Evolutionary conservation across 192 early-diverging fungal species (phyloP).

Genomic region (Dissophora ornata): DNA sequence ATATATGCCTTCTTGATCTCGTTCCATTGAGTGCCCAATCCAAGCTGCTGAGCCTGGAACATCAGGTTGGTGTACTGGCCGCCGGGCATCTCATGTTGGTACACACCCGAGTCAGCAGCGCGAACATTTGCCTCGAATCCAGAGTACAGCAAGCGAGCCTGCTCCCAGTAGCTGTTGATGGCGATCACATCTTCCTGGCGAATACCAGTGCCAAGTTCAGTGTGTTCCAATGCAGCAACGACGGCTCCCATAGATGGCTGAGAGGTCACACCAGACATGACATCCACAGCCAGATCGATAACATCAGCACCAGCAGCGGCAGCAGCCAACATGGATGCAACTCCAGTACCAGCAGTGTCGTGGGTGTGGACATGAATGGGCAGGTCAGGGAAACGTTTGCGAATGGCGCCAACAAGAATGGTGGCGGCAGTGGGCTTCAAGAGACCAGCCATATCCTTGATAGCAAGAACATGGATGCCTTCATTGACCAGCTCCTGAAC

Average conservation of each 20-base stretch:
- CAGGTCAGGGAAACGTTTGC: constrained; percentile 86
- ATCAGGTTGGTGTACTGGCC: constrained; percentile 98
- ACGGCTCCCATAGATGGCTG: constrained; percentile 98
- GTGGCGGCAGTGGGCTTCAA: constrained; percentile 92
- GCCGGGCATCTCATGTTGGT: constrained; percentile 97
- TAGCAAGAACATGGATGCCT: constrained; percentile 92
- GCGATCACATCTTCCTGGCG: constrained; percentile 80
- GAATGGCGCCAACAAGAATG: constrained; percentile 88
- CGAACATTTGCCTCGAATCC: constrained; percentile 95
- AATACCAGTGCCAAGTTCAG: constrained; percentile 88
- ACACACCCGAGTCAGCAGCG: constrained; percentile 90
- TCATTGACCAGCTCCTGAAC: constrained; percentile 88
- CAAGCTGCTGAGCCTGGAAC: constrained; percentile 96
- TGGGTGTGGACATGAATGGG: constrained; percentile 97
- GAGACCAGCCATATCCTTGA: constrained; percentile 98
- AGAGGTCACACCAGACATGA: constrained; percentile 95
- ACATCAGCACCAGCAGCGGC: constrained; percentile 95
- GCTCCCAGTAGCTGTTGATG: constrained; percentile 97
- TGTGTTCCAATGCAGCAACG: constrained; percentile 84
- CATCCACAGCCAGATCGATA: constrained; percentile 91
- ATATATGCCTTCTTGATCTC: constrained; percentile 93
- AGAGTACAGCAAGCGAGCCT: constrained; percentile 93
- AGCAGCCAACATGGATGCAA: constrained; percentile 93
- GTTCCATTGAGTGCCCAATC: constrained; percentile 93
- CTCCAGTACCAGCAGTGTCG: constrained; percentile 97